Percentiles rank a stretch among this genome's conserved stretches.
Evolutionary conservation across 306 rosid species (phyloP).

Genomic region (Betula pendula): DNA sequence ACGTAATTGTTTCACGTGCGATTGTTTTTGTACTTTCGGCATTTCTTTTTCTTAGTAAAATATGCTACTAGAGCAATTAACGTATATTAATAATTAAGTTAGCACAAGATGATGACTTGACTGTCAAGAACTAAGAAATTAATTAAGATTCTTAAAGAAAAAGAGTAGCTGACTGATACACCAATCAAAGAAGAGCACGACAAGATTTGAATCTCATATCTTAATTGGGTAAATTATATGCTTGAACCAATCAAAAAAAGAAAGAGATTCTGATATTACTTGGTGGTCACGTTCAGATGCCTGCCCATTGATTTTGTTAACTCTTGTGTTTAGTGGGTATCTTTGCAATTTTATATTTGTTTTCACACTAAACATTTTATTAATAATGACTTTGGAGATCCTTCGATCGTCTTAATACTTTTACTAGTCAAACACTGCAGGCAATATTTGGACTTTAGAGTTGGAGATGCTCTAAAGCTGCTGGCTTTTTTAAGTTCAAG

Average conservation of each 20-base stretch:
- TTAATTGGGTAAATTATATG: constrained; percentile 13
- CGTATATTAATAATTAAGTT: too few relatives aligned
- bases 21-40: too few relatives aligned
- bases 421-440: constrained; percentile 33
- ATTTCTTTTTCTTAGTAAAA: too few relatives aligned
- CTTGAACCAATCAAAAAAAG: constrained; percentile 16
- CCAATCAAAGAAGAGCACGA: constrained; percentile 1
- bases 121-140: constrained; percentile 43
- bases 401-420: neutral
- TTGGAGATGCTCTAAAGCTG: constrained; percentile 26
- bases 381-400: constrained; percentile 16
- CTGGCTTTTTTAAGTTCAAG: neutral
- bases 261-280: constrained; percentile 46
- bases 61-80: too few relatives aligned
- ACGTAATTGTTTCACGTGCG: too few relatives aligned
- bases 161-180: neutral
- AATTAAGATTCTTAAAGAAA: constrained; percentile 17
- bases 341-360: constrained; percentile 19
- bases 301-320: constrained; percentile 25
- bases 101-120: constrained; percentile 36
- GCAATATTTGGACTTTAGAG: constrained; percentile 26
- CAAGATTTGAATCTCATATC: constrained; percentile 29
- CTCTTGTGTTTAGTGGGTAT: constrained; percentile 28
- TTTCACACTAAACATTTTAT: constrained; percentile 12
- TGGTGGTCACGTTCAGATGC: constrained; percentile 38